phyloP scores from a whole-genome alignment of 2,329 filamentous ascomycete genomes.

The Aspergillus phoenicis region DNA sequence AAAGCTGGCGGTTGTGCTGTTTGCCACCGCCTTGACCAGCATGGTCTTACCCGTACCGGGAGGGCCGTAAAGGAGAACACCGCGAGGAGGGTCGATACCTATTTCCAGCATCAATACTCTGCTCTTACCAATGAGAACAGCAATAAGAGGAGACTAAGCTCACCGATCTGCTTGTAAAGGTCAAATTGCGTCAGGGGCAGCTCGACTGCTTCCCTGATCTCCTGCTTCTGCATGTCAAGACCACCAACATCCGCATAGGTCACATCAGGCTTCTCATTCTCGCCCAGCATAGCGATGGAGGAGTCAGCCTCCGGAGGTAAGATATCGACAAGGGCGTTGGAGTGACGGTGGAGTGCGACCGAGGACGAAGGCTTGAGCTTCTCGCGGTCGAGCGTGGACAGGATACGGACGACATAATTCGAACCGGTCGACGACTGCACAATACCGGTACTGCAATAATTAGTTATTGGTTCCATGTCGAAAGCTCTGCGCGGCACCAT shows the following conservation, averaged over 20 bases:
- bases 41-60: conserved; percentile 97
- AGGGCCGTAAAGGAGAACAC: conserved; percentile 93
- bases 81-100: conserved; percentile 90
- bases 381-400: conserved; percentile 97
- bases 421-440: conserved; percentile 98
- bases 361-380: conserved; percentile 97
- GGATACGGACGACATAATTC: conserved; percentile 97
- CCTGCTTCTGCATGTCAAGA: conserved; percentile 99
- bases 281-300: conserved; percentile 95
- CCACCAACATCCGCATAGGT: conserved; percentile 98
- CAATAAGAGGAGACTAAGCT: conserved; percentile 10
- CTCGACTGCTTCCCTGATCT: conserved; percentile 97
- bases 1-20: conserved; percentile 96
- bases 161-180: conserved; percentile 96
- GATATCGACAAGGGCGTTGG: conserved; percentile 97
- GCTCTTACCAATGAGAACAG: background rate
- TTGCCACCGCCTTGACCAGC: conserved; percentile 97
- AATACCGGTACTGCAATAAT: conserved; percentile 76
- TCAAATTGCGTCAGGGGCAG: conserved; percentile 96
- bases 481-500: conserved; percentile 37
- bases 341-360: conserved; percentile 95
- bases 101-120: background rate
- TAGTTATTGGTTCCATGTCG: conserved; percentile 14
- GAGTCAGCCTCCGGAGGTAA: conserved; percentile 98
- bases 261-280: conserved; percentile 96